These are phyloP conservation scores for Tuber melanosporum DNA, from an alignment of 495 filamentous ascomycete species.

Conservation along the genomic window DNA sequence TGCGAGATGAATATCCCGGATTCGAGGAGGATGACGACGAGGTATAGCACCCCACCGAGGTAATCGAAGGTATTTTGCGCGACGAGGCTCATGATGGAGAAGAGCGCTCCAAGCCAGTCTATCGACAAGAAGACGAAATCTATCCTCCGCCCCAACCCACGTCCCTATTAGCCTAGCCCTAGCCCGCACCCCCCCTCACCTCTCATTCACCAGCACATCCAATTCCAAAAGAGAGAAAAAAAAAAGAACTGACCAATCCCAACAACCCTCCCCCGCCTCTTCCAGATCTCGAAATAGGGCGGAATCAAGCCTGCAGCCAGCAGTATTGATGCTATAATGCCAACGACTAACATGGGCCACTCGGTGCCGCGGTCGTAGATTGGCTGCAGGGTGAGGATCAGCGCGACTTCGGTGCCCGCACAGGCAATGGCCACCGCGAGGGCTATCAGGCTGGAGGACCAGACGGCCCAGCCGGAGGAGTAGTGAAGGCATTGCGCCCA, in stretches of 20 bases:
- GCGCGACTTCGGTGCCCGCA: slow-evolving; percentile 54
- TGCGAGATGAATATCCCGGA: slow-evolving; percentile 64
- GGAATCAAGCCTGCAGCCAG: slow-evolving; percentile 59
- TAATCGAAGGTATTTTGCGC: slow-evolving; percentile 65
- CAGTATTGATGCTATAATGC: slow-evolving; percentile 55
- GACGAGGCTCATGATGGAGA: slow-evolving; percentile 68
- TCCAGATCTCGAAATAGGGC: slow-evolving; percentile 67
- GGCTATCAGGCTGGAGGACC: slow-evolving; percentile 9
- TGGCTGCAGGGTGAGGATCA: slow-evolving; percentile 57
- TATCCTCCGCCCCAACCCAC: neutral
- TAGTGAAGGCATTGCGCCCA: slow-evolving; percentile 66
- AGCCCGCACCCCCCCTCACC: neutral
- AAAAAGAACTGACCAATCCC: slow-evolving; percentile 54
- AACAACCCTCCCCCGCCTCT: slow-evolving; percentile 60
- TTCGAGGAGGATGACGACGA: slow-evolving; percentile 61
- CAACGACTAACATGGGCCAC: slow-evolving; percentile 57
- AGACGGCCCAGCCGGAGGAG: slow-evolving; percentile 30
- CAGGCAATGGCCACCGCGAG: slow-evolving; percentile 45
- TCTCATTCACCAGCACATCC: neutral
- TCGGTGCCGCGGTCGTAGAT: slow-evolving; percentile 50
- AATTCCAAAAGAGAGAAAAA: neutral
- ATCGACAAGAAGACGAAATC: slow-evolving; percentile 54
- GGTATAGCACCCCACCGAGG: slow-evolving; percentile 63
- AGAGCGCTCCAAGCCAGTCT: slow-evolving; percentile 66
- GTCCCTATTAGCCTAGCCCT: neutral